These are phyloP conservation scores for Aspergillus leporis DNA, from an alignment of 495 filamentous ascomycete species.

Conservation along the genomic window DNA sequence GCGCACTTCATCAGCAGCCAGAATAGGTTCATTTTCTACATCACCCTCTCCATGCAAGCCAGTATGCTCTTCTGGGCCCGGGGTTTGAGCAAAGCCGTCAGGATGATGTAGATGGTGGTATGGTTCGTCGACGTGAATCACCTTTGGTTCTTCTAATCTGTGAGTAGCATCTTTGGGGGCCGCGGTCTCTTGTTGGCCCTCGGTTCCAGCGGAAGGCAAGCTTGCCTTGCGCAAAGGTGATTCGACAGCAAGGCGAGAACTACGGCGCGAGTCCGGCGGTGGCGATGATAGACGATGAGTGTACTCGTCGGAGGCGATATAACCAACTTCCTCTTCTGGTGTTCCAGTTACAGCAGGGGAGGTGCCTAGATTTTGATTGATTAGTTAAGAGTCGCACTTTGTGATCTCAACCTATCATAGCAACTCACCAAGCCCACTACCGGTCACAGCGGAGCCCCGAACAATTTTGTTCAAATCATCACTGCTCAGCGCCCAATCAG, in stretches of 20 bases:
- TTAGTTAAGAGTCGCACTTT: constrained; percentile 6
- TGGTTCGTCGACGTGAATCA: constrained; percentile 80
- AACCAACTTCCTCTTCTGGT: constrained; percentile 79
- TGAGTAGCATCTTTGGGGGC: constrained; percentile 22
- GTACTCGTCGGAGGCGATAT: constrained; percentile 77
- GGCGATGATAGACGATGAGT: constrained; percentile 69
- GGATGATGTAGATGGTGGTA: constrained; percentile 61
- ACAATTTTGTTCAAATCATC: constrained; percentile 92
- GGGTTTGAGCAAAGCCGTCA: constrained; percentile 53
- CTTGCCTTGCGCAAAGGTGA: constrained; percentile 59
- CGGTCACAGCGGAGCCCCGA: constrained; percentile 63
- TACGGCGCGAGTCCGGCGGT: constrained; percentile 45
- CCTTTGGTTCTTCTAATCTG: constrained; percentile 52
- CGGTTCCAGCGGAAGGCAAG: constrained; percentile 41
- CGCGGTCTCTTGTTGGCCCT: constrained; percentile 39
- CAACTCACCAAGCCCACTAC: constrained; percentile 62
- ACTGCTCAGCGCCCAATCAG: constrained; percentile 85
- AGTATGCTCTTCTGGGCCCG: constrained; percentile 38
- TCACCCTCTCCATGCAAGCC: constrained; percentile 37
- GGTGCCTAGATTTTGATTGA: constrained; percentile 43
- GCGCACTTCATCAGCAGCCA: constrained; percentile 88
- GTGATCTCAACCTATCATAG: background rate
- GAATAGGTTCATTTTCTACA: constrained; percentile 69
- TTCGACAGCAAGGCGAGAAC: constrained; percentile 50
- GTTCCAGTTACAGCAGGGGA: constrained; percentile 55